A percentile compares a stretch with the other conserved stretches of the same genome.
These are phyloP conservation scores for Cynanchum wilfordii DNA, from an alignment of 257 asterid genomes.

Conservation along the genomic window DNA sequence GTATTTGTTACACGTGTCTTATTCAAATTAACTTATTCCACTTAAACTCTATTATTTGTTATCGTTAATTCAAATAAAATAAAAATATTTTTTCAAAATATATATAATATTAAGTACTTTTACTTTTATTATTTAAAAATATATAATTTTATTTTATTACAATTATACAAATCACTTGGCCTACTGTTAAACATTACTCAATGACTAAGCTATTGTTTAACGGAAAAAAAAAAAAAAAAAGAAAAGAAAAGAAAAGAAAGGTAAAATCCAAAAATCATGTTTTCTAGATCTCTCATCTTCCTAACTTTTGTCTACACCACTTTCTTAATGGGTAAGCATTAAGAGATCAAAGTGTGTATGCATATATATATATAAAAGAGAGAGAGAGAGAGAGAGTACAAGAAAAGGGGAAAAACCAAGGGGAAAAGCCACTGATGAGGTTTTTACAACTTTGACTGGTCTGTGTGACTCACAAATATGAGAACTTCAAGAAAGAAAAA, in stretches of 20 bases:
- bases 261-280: not conserved
- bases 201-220: not conserved
- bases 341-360: not conserved
- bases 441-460: too few species aligned
- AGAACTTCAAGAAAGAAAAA: slow-evolving; percentile 37
- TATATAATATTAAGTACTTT: too few species aligned
- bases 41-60: too few species aligned
- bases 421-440: too few species aligned
- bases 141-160: too few species aligned
- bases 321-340: slow-evolving; percentile 69
- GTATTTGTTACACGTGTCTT: too few species aligned
- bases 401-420: not conserved
- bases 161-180: too few species aligned
- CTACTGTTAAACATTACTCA: not conserved
- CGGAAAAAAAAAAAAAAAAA: too few species aligned
- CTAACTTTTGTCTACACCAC: slow-evolving; percentile 7
- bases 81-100: too few species aligned
- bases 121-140: too few species aligned
- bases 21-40: too few species aligned
- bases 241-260: slow-evolving; percentile 1
- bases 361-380: not conserved
- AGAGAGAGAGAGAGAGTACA: not conserved
- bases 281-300: not conserved
- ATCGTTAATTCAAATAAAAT: too few species aligned
- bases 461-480: not conserved